phyloP scores from a whole-genome alignment of 225 moss, liverwort and hornwort genomes.

The Marchantia paleacea region DNA sequence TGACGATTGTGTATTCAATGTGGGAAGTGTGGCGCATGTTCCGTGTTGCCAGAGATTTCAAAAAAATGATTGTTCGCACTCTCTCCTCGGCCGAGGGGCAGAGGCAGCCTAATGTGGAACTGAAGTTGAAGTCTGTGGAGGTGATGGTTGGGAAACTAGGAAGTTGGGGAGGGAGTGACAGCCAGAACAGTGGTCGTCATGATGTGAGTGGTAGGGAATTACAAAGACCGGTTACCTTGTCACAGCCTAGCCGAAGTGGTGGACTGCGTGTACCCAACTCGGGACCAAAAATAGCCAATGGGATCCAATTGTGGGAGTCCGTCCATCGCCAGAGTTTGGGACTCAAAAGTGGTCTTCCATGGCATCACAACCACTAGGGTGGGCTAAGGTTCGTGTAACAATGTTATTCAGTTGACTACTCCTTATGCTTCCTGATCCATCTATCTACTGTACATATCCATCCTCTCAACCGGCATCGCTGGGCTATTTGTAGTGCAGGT shows the following conservation, averaged over 20 bases:
- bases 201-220: too few relatives aligned
- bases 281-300: neutral
- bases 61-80: slow-evolving; percentile 4
- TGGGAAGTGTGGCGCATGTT: neutral
- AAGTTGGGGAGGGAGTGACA: too few relatives aligned
- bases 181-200: too few relatives aligned
- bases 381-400: neutral
- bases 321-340: neutral
- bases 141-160: neutral
- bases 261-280: neutral
- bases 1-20: neutral
- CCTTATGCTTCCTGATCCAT: neutral
- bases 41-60: slow-evolving; percentile 4
- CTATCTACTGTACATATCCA: neutral
- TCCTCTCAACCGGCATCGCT: neutral
- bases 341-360: neutral
- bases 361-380: neutral
- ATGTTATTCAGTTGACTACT: neutral
- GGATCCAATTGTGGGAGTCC: neutral
- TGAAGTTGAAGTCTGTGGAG: neutral
- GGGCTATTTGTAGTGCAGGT: neutral
- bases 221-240: too few relatives aligned
- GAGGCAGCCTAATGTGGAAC: neutral
- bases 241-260: too few relatives aligned
- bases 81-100: neutral